A percentile compares a stretch with the other conserved stretches of the same genome.
These are phyloP conservation scores for Pyricularia pennisetigena DNA, from an alignment of 2,329 filamentous ascomycete species.

Conservation along the genomic window DNA sequence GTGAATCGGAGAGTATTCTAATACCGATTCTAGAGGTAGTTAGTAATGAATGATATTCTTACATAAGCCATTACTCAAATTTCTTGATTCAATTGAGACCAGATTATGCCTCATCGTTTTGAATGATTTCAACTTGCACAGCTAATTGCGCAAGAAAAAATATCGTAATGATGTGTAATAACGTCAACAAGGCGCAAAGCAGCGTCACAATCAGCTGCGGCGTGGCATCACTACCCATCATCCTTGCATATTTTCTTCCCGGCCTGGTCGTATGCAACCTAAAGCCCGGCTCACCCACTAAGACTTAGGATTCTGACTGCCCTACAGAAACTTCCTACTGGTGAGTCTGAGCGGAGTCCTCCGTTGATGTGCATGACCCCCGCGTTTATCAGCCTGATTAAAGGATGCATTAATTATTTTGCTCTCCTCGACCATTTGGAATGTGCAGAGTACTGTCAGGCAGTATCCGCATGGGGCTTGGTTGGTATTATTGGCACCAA, in stretches of 20 bases:
- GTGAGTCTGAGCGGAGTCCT: neutral
- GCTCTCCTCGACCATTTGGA: neutral
- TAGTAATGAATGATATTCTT: too few species aligned
- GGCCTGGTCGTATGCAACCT: neutral
- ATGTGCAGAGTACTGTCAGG: neutral
- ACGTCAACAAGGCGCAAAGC: neutral
- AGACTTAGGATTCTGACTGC: neutral
- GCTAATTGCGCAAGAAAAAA: neutral
- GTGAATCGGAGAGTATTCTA: too few species aligned
- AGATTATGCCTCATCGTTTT: neutral
- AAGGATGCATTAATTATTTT: neutral
- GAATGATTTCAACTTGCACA: neutral
- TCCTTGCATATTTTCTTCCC: neutral
- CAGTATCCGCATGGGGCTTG: neutral
- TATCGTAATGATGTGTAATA: neutral
- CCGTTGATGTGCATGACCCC: neutral
- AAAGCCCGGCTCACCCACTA: neutral
- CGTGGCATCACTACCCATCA: neutral
- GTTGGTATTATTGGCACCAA: neutral
- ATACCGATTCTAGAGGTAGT: too few species aligned
- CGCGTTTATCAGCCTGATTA: neutral
- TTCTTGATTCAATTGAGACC: too few species aligned
- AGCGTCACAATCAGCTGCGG: neutral
- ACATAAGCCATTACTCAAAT: too few species aligned
- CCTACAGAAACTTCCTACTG: neutral